phyloP scores from a whole-genome alignment of 208 protist genomes.

The Porcisia hertigi region DNA sequence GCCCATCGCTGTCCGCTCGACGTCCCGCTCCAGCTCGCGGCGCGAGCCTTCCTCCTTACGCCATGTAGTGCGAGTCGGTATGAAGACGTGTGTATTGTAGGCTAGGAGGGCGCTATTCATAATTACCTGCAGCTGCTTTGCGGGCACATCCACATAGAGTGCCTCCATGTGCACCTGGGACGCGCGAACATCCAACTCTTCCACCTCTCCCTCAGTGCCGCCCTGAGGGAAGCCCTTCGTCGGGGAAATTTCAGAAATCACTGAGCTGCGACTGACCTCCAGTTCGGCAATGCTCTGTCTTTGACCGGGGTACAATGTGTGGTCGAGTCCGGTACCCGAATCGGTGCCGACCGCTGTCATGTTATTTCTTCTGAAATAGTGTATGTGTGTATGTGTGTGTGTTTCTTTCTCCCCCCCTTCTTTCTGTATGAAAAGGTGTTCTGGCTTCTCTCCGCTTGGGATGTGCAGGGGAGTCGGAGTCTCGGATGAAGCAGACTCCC shows the following conservation, averaged over 20 bases:
- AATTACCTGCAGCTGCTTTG: slow-evolving; percentile 56
- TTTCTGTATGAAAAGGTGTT: neutral
- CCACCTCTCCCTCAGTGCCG: slow-evolving; percentile 16
- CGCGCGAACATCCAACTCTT: slow-evolving; percentile 68
- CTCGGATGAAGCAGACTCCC: too few relatives aligned
- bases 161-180: slow-evolving; percentile 40
- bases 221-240: slow-evolving; percentile 16
- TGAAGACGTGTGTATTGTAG: slow-evolving; percentile 72
- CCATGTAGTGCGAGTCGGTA: slow-evolving; percentile 82
- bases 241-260: slow-evolving; percentile 21
- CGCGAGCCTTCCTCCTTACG: slow-evolving; percentile 79
- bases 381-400: neutral
- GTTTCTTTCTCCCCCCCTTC: neutral
- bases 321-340: slow-evolving; percentile 6
- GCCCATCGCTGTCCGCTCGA: slow-evolving; percentile 68
- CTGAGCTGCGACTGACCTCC: slow-evolving; percentile 24
- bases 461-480: too few relatives aligned
- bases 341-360: slow-evolving; percentile 13
- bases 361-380: neutral
- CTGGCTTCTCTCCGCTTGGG: too few relatives aligned
- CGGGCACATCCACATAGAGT: slow-evolving; percentile 66
- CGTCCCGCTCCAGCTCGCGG: slow-evolving; percentile 74
- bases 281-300: slow-evolving; percentile 7
- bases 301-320: slow-evolving; percentile 29
- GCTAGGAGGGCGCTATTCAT: slow-evolving; percentile 64